A percentile compares a stretch with the other conserved stretches of the same genome.
phyloP scores from a whole-genome alignment of 208 protist genomes.

The Acanthamoeba triangularis region DNA sequence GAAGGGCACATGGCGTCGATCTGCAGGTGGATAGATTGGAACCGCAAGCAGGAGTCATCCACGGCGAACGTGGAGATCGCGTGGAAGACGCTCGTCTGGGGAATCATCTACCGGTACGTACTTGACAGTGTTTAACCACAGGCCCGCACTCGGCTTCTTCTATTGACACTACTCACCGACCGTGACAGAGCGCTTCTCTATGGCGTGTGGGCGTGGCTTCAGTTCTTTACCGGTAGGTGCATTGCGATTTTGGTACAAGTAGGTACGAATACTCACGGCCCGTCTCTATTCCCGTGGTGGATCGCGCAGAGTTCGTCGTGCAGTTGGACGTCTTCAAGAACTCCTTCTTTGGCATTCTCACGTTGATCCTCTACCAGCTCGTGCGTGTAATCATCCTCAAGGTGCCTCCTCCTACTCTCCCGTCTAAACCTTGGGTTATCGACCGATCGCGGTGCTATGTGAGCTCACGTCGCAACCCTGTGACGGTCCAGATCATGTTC shows the following conservation, averaged over 20 bases:
- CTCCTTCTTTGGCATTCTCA: not conserved
- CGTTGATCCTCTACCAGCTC: not conserved
- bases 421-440: no score
- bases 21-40: constrained; percentile 49
- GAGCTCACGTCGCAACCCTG: not conserved
- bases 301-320: constrained; percentile 15
- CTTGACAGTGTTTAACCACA: not conserved
- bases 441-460: not conserved
- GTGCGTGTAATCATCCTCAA: constrained; percentile 29
- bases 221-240: constrained; percentile 47
- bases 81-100: constrained; percentile 50
- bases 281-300: not conserved
- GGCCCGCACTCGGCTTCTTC: no score
- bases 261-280: not conserved
- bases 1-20: not conserved
- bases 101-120: not conserved
- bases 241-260: not conserved
- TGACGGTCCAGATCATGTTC: constrained; percentile 20
- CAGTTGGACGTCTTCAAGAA: constrained; percentile 37
- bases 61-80: constrained; percentile 32
- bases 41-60: constrained; percentile 48
- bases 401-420: not conserved
- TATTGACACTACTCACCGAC: no score
- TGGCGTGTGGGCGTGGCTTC: constrained; percentile 46
- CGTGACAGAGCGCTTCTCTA: not conserved